Evolutionary conservation across 805 yeast species (phyloP).

Genomic region (Komagataella ulmi): DNA sequence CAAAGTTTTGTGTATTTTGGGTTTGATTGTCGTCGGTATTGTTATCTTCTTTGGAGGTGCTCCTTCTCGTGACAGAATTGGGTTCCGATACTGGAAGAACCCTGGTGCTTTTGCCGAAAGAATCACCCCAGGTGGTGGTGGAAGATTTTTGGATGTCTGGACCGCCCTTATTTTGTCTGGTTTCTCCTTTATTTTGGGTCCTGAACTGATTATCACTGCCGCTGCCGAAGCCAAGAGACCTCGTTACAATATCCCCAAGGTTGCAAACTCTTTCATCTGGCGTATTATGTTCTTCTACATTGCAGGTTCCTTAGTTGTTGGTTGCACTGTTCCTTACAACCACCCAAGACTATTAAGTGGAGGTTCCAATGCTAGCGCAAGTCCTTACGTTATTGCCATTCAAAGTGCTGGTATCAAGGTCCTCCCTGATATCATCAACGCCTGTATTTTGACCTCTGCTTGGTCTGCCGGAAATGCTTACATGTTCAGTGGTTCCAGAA

Average conservation of each 20-base stretch:
- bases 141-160: conserved; percentile 52
- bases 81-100: conserved; percentile 14
- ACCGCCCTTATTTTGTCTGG: conserved; percentile 50
- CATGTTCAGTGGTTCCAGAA: conserved; percentile 37
- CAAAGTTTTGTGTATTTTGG: conserved; percentile 52
- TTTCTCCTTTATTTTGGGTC: conserved; percentile 51
- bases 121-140: conserved; percentile 37
- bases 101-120: conserved; percentile 19
- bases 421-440: conserved; percentile 62
- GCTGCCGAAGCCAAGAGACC: conserved; percentile 50
- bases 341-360: conserved; percentile 36
- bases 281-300: conserved; percentile 51
- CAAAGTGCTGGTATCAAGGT: conserved; percentile 40
- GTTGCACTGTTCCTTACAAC: conserved; percentile 43
- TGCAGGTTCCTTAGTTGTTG: conserved; percentile 40
- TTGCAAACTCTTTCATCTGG: conserved; percentile 44
- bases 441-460: conserved; percentile 54
- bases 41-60: conserved; percentile 57
- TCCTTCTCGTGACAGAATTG: conserved; percentile 21
- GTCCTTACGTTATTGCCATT: conserved; percentile 74
- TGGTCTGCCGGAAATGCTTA: conserved; percentile 36
- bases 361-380: conserved; percentile 39
- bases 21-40: conserved; percentile 42
- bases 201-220: conserved; percentile 46
- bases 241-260: conserved; percentile 47